These are phyloP conservation scores for Linnemannia schmuckeri DNA, from an alignment of 192 early-diverging fungal genomes.

Conservation along the genomic window DNA sequence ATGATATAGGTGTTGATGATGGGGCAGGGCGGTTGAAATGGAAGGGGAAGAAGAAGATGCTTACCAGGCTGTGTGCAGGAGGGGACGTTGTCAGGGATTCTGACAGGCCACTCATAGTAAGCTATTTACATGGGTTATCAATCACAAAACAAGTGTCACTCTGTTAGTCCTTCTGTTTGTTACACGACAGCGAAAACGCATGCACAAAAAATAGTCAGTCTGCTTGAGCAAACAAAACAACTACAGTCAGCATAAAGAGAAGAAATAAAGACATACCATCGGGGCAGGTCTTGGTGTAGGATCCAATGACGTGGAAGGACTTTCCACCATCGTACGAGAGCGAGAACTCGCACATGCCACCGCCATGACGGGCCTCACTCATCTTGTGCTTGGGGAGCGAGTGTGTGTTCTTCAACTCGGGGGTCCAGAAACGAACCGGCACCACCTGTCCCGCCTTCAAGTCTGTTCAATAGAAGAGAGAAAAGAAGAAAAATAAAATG, in stretches of 20 bases:
- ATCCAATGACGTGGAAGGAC: conserved; percentile 59
- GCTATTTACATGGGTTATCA: not conserved
- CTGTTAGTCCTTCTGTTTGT: not conserved
- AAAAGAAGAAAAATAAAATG: not conserved
- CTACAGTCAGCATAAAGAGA: no score
- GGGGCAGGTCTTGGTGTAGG: conserved; percentile 59
- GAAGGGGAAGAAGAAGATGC: not conserved
- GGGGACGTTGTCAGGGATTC: conserved; percentile 49
- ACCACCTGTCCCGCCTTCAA: conserved; percentile 64
- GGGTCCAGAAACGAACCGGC: conserved; percentile 60
- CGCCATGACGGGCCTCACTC: conserved; percentile 68
- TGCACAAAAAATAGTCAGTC: not conserved
- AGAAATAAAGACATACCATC: conserved; percentile 19
- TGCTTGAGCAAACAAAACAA: not conserved
- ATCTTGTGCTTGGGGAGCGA: conserved; percentile 34
- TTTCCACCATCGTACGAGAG: conserved; percentile 74
- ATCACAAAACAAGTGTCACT: no score
- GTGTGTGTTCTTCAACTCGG: conserved; percentile 18
- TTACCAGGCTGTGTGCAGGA: conserved; percentile 40
- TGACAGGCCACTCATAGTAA: conserved; percentile 49
- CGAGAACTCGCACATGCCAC: conserved; percentile 80
- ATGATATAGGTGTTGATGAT: not conserved
- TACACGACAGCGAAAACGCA: not conserved
- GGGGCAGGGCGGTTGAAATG: not conserved
- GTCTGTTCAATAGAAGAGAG: conserved; percentile 2